phyloP scores from a whole-genome alignment of 768 basidiomycete species.

The Naganishia kalamii region DNA sequence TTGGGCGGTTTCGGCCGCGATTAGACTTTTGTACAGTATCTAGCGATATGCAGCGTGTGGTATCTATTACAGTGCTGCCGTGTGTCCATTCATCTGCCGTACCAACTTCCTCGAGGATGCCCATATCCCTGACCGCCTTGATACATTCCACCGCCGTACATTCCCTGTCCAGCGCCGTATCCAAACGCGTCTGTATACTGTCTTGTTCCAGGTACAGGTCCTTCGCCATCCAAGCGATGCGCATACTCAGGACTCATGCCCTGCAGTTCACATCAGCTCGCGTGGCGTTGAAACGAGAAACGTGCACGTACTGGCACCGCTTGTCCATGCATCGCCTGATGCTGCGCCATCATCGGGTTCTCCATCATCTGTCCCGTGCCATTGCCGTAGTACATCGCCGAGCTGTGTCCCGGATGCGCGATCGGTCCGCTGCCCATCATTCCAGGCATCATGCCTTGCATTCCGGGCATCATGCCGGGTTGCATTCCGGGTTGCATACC shows the following conservation, averaged over 20 bases:
- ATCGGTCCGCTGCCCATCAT: neutral
- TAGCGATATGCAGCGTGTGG: no score
- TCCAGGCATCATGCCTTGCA: neutral
- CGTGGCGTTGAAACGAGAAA: neutral
- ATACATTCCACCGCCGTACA: neutral
- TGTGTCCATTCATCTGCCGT: neutral
- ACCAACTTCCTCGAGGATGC: neutral
- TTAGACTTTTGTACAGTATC: no score
- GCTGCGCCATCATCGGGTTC: slow-evolving; percentile 19
- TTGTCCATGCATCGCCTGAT: slow-evolving; percentile 15
- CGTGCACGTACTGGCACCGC: slow-evolving; percentile 7
- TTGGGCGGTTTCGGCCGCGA: slow-evolving; percentile 3
- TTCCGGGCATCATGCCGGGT: no score
- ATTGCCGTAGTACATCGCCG: neutral
- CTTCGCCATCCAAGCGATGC: slow-evolving; percentile 19
- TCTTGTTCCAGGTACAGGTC: slow-evolving; percentile 11
- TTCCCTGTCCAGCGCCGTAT: neutral
- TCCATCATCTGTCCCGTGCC: slow-evolving; percentile 10
- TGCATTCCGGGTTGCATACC: no score
- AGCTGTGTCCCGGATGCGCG: neutral
- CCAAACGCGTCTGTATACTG: neutral
- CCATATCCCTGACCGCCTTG: neutral
- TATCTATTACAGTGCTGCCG: no score
- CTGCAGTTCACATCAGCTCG: neutral
- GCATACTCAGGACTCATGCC: slow-evolving; percentile 10